Evolutionary conservation across 306 rosid species (phyloP).

Genomic region (Argentina anserina): DNA sequence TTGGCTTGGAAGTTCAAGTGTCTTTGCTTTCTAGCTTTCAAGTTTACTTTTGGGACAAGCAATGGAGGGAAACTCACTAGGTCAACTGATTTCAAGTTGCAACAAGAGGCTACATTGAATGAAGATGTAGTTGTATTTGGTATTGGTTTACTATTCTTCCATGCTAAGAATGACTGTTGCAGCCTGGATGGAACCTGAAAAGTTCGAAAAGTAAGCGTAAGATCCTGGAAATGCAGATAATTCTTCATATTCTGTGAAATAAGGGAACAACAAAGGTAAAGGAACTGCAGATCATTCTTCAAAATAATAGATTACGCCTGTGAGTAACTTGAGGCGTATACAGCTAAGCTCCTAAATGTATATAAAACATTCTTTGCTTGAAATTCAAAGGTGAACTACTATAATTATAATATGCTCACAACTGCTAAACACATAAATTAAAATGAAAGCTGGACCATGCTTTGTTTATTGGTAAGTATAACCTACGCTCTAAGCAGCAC

Average conservation of each 20-base stretch:
- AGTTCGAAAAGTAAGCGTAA: constrained; percentile 20
- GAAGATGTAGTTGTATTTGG: constrained; percentile 20
- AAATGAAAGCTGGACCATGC: not conserved
- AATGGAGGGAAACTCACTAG: constrained; percentile 50
- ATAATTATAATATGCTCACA: not conserved
- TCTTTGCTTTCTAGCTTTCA: constrained; percentile 43
- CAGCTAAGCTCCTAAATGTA: not conserved
- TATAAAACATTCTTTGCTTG: not conserved
- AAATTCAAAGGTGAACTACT: not conserved
- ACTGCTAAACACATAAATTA: not conserved
- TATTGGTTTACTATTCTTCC: constrained; percentile 46
- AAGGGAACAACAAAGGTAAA: not conserved
- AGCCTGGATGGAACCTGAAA: constrained; percentile 71
- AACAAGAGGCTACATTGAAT: constrained; percentile 3
- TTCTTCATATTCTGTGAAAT: not conserved
- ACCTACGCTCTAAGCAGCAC: not conserved
- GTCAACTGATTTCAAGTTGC: constrained; percentile 21
- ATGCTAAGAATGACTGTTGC: constrained; percentile 49
- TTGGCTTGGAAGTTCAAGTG: constrained; percentile 33
- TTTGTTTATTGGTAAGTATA: too few relatives aligned
- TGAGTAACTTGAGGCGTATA: not conserved
- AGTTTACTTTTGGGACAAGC: constrained; percentile 33
- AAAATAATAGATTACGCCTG: not conserved
- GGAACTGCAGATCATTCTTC: not conserved
- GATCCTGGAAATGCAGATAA: constrained; percentile 12